These are phyloP conservation scores for Helicocarpus griseus DNA, from an alignment of 2,329 filamentous ascomycete genomes.

Conservation along the genomic window DNA sequence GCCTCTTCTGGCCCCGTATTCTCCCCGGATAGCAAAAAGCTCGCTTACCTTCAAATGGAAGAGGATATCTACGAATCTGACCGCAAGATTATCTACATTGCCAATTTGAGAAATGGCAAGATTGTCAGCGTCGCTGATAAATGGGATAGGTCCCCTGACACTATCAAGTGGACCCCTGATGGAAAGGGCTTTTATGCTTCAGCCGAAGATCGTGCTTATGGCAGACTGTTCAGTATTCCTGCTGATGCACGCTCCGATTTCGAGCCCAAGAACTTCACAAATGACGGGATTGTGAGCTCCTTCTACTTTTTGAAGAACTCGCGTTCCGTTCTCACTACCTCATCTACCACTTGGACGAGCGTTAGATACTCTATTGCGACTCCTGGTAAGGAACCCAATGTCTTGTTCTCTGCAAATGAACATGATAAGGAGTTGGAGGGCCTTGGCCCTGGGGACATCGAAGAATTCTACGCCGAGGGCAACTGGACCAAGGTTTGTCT, in stretches of 20 bases:
- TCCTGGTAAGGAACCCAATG: conserved; percentile 19
- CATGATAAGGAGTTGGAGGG: conserved; percentile 30
- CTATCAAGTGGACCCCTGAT: conserved; percentile 43
- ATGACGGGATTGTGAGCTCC: conserved; percentile 21
- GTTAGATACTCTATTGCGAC: conserved; percentile 26
- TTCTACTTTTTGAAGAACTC: conserved; percentile 23
- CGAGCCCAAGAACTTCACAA: conserved; percentile 28
- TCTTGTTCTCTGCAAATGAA: conserved; percentile 28
- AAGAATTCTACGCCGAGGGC: conserved; percentile 29
- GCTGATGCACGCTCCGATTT: conserved; percentile 22
- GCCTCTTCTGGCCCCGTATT: conserved; percentile 58
- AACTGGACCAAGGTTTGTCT: conserved; percentile 24
- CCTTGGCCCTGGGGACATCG: conserved; percentile 25
- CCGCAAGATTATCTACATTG: conserved; percentile 44
- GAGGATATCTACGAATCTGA: conserved; percentile 71
- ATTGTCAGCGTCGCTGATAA: conserved; percentile 30
- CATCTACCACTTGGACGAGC: conserved; percentile 27
- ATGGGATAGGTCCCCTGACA: conserved; percentile 46
- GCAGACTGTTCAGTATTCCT: conserved; percentile 29
- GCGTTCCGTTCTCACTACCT: conserved; percentile 24
- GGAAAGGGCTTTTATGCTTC: conserved; percentile 59
- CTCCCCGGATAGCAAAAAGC: conserved; percentile 58
- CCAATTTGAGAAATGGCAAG: conserved; percentile 24
- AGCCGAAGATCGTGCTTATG: conserved; percentile 59
- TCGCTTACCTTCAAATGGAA: conserved; percentile 74